These are phyloP conservation scores for Thermoascus crustaceus DNA, from an alignment of 2,329 filamentous ascomycete genomes.

Conservation along the genomic window DNA sequence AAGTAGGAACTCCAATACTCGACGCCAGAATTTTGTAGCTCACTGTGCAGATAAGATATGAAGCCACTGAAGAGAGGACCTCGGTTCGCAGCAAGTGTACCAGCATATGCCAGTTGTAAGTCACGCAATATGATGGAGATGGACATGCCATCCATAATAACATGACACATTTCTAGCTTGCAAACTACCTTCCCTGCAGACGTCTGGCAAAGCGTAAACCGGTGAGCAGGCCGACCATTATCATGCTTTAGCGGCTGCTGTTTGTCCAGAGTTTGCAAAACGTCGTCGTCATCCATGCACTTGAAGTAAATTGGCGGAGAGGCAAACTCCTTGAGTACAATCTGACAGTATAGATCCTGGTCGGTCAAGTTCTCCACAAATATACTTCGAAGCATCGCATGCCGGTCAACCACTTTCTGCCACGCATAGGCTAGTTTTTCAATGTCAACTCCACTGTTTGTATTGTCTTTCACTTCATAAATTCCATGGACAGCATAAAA, in stretches of 20 bases:
- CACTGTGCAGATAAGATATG: slow-evolving; percentile 22
- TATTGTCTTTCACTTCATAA: slow-evolving; percentile 22
- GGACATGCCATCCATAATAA: slow-evolving; percentile 45
- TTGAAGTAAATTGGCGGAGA: slow-evolving; percentile 20
- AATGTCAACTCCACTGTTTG: slow-evolving; percentile 16
- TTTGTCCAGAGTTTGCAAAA: slow-evolving; percentile 21
- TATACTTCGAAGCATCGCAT: slow-evolving; percentile 31
- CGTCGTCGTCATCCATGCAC: slow-evolving; percentile 22
- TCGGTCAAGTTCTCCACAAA: slow-evolving; percentile 27
- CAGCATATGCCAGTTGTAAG: slow-evolving; percentile 38
- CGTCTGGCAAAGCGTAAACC: slow-evolving; percentile 39
- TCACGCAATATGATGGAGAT: slow-evolving; percentile 43
- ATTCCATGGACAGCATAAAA: slow-evolving; percentile 33
- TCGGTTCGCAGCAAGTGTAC: slow-evolving; percentile 28
- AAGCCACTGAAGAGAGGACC: slow-evolving; percentile 30
- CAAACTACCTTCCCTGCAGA: slow-evolving; percentile 31
- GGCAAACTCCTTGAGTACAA: slow-evolving; percentile 25
- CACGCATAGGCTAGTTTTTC: slow-evolving; percentile 22
- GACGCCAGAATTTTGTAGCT: slow-evolving; percentile 19
- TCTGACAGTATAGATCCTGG: slow-evolving; percentile 25
- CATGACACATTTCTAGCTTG: slow-evolving; percentile 45
- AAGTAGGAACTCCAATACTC: slow-evolving; percentile 33
- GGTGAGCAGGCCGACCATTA: slow-evolving; percentile 33
- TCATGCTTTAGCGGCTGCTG: slow-evolving; percentile 20
- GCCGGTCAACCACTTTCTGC: slow-evolving; percentile 23